Evolutionary conservation across 139 green algal species (phyloP).

Genomic region (Desmodesmus armatus): DNA sequence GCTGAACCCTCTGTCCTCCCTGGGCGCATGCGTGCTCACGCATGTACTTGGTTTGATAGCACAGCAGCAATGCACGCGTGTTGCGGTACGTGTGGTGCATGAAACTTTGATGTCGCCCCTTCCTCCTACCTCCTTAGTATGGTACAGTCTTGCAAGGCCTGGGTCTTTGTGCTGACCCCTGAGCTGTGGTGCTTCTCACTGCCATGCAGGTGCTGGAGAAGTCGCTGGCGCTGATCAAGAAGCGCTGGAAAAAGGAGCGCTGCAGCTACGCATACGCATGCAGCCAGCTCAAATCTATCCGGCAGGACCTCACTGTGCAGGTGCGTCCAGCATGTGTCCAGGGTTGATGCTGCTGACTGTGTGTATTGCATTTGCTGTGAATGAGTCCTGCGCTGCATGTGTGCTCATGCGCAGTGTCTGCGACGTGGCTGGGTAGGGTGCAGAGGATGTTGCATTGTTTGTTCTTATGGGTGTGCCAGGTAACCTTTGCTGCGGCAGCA

Average conservation of each 20-base stretch:
- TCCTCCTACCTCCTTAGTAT: not conserved
- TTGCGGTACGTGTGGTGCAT: too few species aligned
- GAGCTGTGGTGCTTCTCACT: slow-evolving; percentile 42
- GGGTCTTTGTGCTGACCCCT: not conserved
- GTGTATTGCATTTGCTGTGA: too few species aligned
- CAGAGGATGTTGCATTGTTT: too few species aligned
- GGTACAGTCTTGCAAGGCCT: not conserved
- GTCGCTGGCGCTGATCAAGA: slow-evolving; percentile 69
- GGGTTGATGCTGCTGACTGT: not conserved
- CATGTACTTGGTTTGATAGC: not conserved
- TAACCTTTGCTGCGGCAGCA: too few species aligned
- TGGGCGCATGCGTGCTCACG: too few species aligned
- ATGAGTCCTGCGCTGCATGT: too few species aligned
- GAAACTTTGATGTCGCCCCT: not conserved
- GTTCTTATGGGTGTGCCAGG: too few species aligned
- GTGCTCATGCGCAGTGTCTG: too few species aligned
- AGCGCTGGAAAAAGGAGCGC: slow-evolving; percentile 50
- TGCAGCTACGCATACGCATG: slow-evolving; percentile 71
- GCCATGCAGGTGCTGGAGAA: slow-evolving; percentile 59
- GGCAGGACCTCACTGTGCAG: slow-evolving; percentile 75
- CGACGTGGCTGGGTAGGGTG: too few species aligned
- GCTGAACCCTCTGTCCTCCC: too few species aligned
- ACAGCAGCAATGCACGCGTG: not conserved
- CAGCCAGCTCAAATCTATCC: slow-evolving; percentile 87
- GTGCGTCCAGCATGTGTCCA: not conserved